A percentile compares a stretch with the other conserved stretches of the same genome.
These are phyloP conservation scores for Russula earlei DNA, from an alignment of 768 basidiomycete genomes.

Conservation along the genomic window DNA sequence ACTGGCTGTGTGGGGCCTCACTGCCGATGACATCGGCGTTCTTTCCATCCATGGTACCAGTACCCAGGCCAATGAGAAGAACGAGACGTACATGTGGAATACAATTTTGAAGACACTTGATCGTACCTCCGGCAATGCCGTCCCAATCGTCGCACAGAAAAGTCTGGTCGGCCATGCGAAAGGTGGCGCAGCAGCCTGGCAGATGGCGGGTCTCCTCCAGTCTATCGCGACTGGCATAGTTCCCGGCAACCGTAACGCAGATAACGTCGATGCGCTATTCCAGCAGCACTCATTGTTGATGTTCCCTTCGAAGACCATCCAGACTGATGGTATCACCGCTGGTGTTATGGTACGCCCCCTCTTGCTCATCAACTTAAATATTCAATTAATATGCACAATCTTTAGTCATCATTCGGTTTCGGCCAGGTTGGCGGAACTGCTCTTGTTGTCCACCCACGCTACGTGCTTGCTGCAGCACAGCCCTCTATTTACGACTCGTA, in stretches of 20 bases:
- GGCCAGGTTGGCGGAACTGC: constrained; percentile 96
- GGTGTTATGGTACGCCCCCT: constrained; percentile 62
- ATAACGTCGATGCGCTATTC: constrained; percentile 92
- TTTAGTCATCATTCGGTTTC: constrained; percentile 89
- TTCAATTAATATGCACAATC: constrained; percentile 7
- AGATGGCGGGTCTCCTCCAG: constrained; percentile 87
- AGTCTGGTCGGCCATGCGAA: constrained; percentile 95
- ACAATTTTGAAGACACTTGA: constrained; percentile 82
- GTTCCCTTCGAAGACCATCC: constrained; percentile 96
- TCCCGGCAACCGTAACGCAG: constrained; percentile 93
- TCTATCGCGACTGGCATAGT: constrained; percentile 76
- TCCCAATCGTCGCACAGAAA: constrained; percentile 96
- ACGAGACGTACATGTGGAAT: constrained; percentile 97
- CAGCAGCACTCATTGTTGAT: constrained; percentile 82
- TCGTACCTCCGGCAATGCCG: constrained; percentile 91
- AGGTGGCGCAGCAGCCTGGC: constrained; percentile 98
- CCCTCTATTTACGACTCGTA: constrained; percentile 74
- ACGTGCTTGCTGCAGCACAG: constrained; percentile 77
- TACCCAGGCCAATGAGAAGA: constrained; percentile 88
- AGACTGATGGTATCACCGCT: constrained; percentile 85
- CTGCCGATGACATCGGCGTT: constrained; percentile 85
- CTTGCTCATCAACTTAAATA: neutral
- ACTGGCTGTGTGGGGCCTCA: constrained; percentile 93
- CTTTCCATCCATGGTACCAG: constrained; percentile 87
- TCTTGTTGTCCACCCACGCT: constrained; percentile 82